These are phyloP conservation scores for Magnolia changhungtana DNA, from an alignment of 164 flowering plant genomes.

Conservation along the genomic window DNA sequence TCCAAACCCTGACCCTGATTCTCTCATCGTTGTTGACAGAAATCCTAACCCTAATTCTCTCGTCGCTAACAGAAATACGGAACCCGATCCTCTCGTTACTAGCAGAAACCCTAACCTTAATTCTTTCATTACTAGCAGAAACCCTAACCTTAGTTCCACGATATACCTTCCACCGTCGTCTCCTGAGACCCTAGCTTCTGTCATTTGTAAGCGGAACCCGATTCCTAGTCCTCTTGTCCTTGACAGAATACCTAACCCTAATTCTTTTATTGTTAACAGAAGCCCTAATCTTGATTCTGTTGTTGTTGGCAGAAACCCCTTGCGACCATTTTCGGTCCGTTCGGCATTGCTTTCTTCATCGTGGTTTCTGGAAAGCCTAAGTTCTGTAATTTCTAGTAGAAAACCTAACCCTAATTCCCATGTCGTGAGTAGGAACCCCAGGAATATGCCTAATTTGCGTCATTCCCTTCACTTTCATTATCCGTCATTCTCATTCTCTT, in stretches of 20 bases:
- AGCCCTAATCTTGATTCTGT: not conserved
- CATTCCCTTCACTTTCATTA: not conserved
- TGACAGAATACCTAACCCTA: not conserved
- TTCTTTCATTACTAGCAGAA: not conserved
- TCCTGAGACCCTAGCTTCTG: not conserved
- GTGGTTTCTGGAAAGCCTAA: not conserved
- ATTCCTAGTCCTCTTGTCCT: too few relatives aligned
- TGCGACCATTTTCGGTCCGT: slow-evolving; percentile 1
- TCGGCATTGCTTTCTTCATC: not conserved
- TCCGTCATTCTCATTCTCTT: not conserved
- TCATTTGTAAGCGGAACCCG: not conserved
- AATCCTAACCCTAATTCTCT: slow-evolving; percentile 4
- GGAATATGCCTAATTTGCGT: not conserved
- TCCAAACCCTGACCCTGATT: slow-evolving; percentile 7
- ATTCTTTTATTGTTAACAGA: not conserved
- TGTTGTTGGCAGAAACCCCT: not conserved
- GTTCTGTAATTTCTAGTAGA: not conserved
- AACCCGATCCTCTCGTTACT: not conserved
- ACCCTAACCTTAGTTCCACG: not conserved
- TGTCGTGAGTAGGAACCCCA: not conserved
- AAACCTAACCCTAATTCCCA: not conserved
- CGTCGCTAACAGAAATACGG: too few relatives aligned
- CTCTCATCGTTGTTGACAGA: not conserved
- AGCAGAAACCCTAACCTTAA: slow-evolving; percentile 5
- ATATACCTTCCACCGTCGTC: not conserved